Conservation (phyloP, 2,329 filamentous ascomycete genomes). For the Sarocladium kiliense region DNA sequence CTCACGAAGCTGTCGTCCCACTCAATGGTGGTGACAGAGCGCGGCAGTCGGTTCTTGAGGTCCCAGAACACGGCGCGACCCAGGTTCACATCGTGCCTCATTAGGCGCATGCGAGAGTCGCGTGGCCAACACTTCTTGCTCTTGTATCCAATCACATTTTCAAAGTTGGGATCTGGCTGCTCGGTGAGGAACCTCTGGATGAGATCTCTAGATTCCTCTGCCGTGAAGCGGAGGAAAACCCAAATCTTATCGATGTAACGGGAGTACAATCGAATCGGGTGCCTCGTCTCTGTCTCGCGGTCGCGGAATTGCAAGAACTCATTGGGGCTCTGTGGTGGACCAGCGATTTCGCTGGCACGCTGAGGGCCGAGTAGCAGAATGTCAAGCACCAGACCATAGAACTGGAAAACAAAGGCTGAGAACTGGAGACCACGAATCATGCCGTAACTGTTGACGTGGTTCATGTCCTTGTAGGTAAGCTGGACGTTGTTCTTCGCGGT, state of each 20-base stretch:
- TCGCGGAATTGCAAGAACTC: constrained; percentile 98
- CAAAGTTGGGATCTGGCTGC: constrained; percentile 97
- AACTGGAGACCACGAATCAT: constrained; percentile 98
- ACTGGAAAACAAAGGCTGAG: constrained; percentile 98
- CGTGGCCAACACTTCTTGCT: constrained; percentile 99
- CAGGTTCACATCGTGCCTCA: constrained; percentile 98
- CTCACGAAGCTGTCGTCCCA: constrained; percentile 99
- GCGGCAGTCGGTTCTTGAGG: constrained; percentile 89
- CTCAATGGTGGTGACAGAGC: constrained; percentile 94
- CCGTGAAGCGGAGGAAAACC: constrained; percentile 92
- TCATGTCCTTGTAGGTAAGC: constrained; percentile 99
- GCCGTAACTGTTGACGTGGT: constrained; percentile 97
- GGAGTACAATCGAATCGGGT: constrained; percentile 96
- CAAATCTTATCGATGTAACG: constrained; percentile 98
- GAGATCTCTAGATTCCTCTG: constrained; percentile 89
- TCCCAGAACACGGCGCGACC: constrained; percentile 99
- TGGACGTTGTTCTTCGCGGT: constrained; percentile 99
- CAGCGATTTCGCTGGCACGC: constrained; percentile 95
- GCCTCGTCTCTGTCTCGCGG: constrained; percentile 82
- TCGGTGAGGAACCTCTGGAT: constrained; percentile 98
- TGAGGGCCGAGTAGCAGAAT: constrained; percentile 86
- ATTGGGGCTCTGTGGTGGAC: constrained; percentile 87
- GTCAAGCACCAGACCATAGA: constrained; percentile 94
- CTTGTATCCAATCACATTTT: constrained; percentile 97
- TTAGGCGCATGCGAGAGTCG: constrained; percentile 94